phyloP scores from a whole-genome alignment of 2,329 filamentous ascomycete species.

The Fusarium coffeatum region DNA sequence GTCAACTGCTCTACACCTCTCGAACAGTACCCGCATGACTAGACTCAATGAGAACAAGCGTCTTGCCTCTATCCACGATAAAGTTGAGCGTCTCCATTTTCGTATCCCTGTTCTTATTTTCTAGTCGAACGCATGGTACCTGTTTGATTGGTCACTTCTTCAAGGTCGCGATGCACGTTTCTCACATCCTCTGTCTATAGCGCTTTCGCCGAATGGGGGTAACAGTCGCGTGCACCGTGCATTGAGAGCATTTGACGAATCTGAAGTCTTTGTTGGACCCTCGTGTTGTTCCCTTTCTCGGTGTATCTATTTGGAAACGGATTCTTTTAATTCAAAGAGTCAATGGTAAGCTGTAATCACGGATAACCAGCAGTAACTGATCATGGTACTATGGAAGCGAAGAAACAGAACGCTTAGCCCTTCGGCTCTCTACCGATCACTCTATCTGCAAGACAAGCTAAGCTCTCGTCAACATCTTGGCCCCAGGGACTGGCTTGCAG shows the following conservation, averaged over 20 bases:
- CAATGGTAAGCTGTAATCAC: neutral
- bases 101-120: constrained; percentile 9
- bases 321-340: neutral
- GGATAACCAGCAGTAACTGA: neutral
- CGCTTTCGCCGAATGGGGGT: constrained; percentile 19
- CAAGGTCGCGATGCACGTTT: neutral
- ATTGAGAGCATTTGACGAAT: neutral
- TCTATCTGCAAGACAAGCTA: neutral
- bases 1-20: neutral
- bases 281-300: neutral
- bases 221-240: constrained; percentile 37
- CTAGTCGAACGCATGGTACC: constrained; percentile 21
- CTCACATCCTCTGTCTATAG: too few relatives aligned
- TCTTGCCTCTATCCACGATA: constrained; percentile 41
- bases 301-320: too few relatives aligned
- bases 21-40: constrained; percentile 24
- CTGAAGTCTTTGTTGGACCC: neutral
- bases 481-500: neutral
- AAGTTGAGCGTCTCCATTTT: constrained; percentile 31
- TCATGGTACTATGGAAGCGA: neutral
- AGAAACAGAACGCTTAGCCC: neutral
- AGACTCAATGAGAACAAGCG: constrained; percentile 15
- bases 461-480: neutral
- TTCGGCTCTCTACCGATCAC: neutral
- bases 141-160: constrained; percentile 25